phyloP scores from a whole-genome alignment of 129 eudicot genomes.

The Logfia minima region DNA sequence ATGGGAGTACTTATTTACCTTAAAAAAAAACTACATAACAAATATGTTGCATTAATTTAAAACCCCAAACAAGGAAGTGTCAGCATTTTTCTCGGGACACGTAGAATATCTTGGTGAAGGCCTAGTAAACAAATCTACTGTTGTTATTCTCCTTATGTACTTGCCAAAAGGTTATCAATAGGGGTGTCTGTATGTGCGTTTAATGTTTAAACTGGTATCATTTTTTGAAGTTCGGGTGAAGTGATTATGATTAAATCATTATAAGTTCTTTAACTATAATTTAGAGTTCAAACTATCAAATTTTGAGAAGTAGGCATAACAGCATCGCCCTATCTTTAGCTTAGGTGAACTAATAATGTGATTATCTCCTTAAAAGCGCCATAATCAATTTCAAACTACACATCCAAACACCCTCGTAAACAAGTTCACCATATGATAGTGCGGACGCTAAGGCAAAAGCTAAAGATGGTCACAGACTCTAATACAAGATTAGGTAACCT shows the following conservation, averaged over 20 bases:
- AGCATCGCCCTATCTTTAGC: background rate
- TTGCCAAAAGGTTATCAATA: background rate
- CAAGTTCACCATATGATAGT: conserved; percentile 11
- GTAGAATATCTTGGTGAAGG: background rate
- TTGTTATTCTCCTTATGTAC: background rate
- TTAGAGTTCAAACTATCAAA: background rate
- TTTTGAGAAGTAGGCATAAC: background rate
- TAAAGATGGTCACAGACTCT: background rate
- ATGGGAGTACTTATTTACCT: no score
- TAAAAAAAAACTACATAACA: background rate
- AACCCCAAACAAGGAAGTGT: background rate
- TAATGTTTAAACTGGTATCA: background rate
- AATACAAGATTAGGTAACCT: background rate
- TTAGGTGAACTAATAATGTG: background rate
- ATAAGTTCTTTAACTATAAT: background rate
- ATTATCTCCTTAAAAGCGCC: background rate
- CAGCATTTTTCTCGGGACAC: background rate
- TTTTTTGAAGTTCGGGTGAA: background rate
- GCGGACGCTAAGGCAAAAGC: conserved; percentile 11
- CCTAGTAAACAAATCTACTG: background rate
- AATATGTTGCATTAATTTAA: background rate
- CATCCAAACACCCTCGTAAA: background rate
- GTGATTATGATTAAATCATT: background rate
- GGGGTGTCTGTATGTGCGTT: background rate
- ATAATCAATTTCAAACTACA: background rate